A percentile compares a stretch with the other conserved stretches of the same genome.
phyloP scores from a whole-genome alignment of 768 basidiomycete genomes.

The Pleurotus ostreatus region DNA sequence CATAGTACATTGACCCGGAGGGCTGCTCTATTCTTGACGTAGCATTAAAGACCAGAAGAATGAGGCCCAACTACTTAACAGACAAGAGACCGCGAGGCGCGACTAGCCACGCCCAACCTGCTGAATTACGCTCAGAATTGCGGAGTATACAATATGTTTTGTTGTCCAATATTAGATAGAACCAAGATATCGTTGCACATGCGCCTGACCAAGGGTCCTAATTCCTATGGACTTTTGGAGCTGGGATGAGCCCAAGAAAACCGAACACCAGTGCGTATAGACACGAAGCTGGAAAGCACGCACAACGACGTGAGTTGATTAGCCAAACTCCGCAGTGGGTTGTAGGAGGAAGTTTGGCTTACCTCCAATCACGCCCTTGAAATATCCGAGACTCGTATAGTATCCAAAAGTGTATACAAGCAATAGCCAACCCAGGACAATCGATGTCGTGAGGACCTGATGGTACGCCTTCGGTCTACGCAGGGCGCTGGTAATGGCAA shows the following conservation, averaged over 20 bases:
- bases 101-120: too few species aligned
- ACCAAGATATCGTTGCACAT: too few species aligned
- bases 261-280: conserved; percentile 71
- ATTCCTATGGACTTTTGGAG: conserved; percentile 43
- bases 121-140: too few species aligned
- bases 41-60: too few species aligned
- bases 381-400: conserved; percentile 62
- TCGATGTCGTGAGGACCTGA: conserved; percentile 59
- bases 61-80: too few species aligned
- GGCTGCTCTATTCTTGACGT: too few species aligned
- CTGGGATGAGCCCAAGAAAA: conserved; percentile 68
- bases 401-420: conserved; percentile 60
- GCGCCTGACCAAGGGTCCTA: neutral
- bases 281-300: conserved; percentile 49
- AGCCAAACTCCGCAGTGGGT: neutral
- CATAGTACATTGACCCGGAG: too few species aligned
- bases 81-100: too few species aligned
- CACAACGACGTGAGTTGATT: neutral
- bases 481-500: neutral
- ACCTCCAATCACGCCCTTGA: conserved; percentile 64
- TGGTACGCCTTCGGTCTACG: neutral
- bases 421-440: conserved; percentile 65
- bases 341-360: conserved; percentile 14
- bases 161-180: too few species aligned
- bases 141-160: too few species aligned